Evolutionary conservation across 2,329 filamentous ascomycete genomes (phyloP).

Genomic region (Aquanectria penicillioides): DNA sequence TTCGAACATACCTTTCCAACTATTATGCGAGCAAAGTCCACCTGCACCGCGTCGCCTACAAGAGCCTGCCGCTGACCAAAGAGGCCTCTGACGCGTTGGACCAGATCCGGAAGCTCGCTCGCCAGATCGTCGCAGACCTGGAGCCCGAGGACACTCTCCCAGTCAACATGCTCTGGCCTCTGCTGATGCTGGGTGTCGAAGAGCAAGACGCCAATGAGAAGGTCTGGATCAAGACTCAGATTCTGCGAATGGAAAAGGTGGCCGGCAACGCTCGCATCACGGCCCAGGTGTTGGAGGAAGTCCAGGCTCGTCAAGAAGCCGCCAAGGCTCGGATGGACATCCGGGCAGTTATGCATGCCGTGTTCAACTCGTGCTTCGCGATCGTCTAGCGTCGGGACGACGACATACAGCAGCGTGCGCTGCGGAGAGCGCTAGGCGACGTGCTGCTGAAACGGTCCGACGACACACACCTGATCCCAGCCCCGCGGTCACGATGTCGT

Average conservation of each 20-base stretch:
- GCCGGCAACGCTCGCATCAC: slow-evolving; percentile 56
- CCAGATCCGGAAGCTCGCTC: slow-evolving; percentile 59
- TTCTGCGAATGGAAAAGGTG: slow-evolving; percentile 58
- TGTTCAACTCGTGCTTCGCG: slow-evolving; percentile 63
- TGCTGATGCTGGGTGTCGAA: slow-evolving; percentile 65
- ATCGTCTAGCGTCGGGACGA: slow-evolving; percentile 50
- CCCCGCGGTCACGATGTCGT: background rate
- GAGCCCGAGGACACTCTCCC: slow-evolving; percentile 58
- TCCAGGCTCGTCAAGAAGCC: slow-evolving; percentile 55
- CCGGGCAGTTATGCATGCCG: slow-evolving; percentile 56
- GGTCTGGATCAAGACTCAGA: slow-evolving; percentile 61
- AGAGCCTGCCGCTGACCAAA: slow-evolving; percentile 61
- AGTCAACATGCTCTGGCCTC: slow-evolving; percentile 66
- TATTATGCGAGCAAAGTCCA: slow-evolving; percentile 66
- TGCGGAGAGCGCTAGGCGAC: too few species aligned
- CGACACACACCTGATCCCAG: background rate
- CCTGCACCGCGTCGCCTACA: slow-evolving; percentile 66
- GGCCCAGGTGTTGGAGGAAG: slow-evolving; percentile 56
- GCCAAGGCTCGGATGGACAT: slow-evolving; percentile 54
- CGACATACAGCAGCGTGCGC: background rate
- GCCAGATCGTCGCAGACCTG: slow-evolving; percentile 53
- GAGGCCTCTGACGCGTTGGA: slow-evolving; percentile 58
- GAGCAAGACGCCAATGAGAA: slow-evolving; percentile 60
- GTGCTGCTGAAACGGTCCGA: background rate
- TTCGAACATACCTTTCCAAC: slow-evolving; percentile 65